Base-by-base conservation (phyloP, 805 yeast species). In the Wickerhamiella qilinensis region DNA sequence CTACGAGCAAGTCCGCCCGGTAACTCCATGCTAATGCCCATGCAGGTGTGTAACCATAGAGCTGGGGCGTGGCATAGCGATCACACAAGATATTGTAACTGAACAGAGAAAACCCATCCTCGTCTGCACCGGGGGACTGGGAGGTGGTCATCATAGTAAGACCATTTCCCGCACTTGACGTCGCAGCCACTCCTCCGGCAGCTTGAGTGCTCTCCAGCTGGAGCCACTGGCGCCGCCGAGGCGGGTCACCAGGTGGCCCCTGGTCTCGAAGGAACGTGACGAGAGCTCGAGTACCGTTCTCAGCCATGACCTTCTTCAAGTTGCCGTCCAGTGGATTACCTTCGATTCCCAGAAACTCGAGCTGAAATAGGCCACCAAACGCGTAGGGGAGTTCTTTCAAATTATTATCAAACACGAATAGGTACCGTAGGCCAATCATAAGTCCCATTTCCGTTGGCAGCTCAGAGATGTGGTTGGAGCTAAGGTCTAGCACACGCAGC, bases 21-120 rank as follows among this genome's bases (percentile, higher is more conserved):
- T 77, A 85, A 11, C 80, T 80, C 97, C 97, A 88, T 38, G 75
- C 73, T 45, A 91, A 68, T 2, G 97, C 99, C 97, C 98, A 91
- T 2, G 93, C 74, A 18, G 97, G 97, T 1, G 97, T 85, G 55
- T 82, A 88, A 51, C 81, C 88, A 59, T 83, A 91, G 78, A 88
- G 69, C 55, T 75, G 79, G 17, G 91, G 71, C 3, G 95, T 84
- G 2, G 97, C 96, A 62, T 88, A 88, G 56, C 81, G 91, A 56
- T 88, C 97, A 58, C 98, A 91, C 55, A 91, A 65, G 2, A 93
- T 83, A 61, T 91, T 91, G 63, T 85, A 88, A 29, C 85, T 75
- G 70, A 84, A 68, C 35, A 86, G 62, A 1, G 94, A 78, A 57
- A 91, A 85, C 9, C 25, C 25, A 11, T 4, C 69, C 53, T 29